Conservation (phyloP, 768 basidiomycete genomes). For the Tulasnella sp. region DNA sequence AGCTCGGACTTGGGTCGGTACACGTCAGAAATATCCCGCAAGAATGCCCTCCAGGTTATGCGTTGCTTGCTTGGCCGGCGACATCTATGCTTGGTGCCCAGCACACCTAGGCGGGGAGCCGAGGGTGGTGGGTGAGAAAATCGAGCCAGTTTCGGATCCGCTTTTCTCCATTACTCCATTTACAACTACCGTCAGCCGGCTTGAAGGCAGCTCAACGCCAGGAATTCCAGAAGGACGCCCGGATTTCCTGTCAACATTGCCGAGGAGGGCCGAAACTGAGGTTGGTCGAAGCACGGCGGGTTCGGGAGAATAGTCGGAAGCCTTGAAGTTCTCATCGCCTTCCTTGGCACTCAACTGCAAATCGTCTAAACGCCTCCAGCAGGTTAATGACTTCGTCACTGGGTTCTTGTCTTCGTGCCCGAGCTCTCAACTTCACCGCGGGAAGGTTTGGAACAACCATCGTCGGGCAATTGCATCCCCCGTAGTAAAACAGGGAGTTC, state of each 20-base stretch:
- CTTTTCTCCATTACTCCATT: neutral
- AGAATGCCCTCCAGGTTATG: neutral
- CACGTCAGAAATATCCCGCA: neutral
- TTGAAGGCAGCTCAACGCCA: neutral
- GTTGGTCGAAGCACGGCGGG: neutral
- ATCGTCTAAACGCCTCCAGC: neutral
- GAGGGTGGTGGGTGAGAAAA: no score
- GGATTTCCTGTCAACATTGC: neutral
- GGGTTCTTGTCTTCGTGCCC: neutral
- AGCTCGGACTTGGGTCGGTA: neutral
- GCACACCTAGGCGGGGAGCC: no score
- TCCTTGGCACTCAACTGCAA: neutral
- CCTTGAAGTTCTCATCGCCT: neutral
- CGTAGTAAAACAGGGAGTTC: neutral
- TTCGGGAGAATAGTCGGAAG: neutral
- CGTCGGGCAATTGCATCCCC: neutral
- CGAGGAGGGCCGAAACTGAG: neutral
- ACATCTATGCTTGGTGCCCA: neutral
- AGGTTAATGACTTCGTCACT: neutral
- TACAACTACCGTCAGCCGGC: neutral
- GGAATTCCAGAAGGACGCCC: neutral
- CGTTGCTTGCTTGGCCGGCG: neutral
- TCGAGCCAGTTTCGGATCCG: no score
- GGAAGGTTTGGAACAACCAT: neutral
- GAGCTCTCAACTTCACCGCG: neutral